Percentiles rank a stretch among this genome's conserved stretches.
phyloP scores from a whole-genome alignment of 306 rosid genomes.

The cucumber (Cucumis sativus) region DNA sequence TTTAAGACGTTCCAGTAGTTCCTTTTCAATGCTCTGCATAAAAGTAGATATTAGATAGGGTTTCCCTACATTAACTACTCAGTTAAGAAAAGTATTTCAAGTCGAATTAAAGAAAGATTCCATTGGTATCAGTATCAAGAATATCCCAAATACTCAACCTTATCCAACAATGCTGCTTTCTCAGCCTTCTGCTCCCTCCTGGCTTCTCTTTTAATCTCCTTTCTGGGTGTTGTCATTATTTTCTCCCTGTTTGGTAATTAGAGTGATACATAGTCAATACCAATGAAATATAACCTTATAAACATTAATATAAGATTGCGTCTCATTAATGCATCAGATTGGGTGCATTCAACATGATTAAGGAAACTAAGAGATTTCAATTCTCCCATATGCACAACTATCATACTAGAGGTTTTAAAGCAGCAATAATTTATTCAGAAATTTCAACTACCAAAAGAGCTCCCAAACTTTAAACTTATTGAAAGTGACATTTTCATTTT shows the following conservation, averaged over 20 bases:
- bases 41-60: neutral
- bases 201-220: conserved; percentile 68
- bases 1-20: conserved; percentile 62
- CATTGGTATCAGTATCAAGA: neutral
- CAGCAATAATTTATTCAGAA: neutral
- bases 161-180: conserved; percentile 54
- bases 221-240: conserved; percentile 73
- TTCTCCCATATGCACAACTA: neutral
- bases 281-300: neutral
- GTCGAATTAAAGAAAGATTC: neutral
- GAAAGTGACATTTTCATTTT: neutral
- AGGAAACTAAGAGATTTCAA: neutral
- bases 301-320: neutral
- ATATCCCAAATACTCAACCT: conserved; percentile 26
- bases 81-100: neutral
- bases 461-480: neutral
- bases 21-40: conserved; percentile 57
- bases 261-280: neutral
- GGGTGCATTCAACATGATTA: neutral
- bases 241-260: conserved; percentile 53
- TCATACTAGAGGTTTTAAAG: neutral
- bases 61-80: neutral
- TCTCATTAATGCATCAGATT: neutral
- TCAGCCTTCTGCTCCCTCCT: conserved; percentile 85
- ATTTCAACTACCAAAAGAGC: neutral